Evolutionary conservation across 2,329 filamentous ascomycete genomes (phyloP).

Genomic region (Nannizzia gypsea): DNA sequence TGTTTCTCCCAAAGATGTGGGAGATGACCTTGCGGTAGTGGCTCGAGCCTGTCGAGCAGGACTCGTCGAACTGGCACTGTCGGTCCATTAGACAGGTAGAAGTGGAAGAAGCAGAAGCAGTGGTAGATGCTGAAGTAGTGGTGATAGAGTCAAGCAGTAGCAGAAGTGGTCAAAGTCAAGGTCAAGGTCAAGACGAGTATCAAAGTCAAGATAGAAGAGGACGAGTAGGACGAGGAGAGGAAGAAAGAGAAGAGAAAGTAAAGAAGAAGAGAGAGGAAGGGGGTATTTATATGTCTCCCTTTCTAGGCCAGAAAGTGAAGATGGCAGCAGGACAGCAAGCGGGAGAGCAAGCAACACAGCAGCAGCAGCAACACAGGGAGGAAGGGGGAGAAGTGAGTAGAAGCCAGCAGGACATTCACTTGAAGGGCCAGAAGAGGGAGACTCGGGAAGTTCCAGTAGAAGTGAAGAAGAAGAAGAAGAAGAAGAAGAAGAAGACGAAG

Average conservation of each 20-base stretch:
- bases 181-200: background rate
- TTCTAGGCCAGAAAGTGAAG: no score
- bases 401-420: no score
- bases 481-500: background rate
- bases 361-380: no score
- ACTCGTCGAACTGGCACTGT: conserved; percentile 15
- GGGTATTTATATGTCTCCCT: background rate
- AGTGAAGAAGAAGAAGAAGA: no score
- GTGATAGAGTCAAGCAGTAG: no score
- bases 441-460: no score
- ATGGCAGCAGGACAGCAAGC: no score
- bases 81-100: background rate
- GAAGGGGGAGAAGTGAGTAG: no score
- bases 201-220: background rate
- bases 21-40: conserved; percentile 63
- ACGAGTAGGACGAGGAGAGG: background rate
- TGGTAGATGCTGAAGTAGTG: background rate
- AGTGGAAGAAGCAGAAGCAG: background rate
- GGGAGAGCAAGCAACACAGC: no score
- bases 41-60: conserved; percentile 23
- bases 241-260: no score
- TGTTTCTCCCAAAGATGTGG: conserved; percentile 74
- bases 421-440: no score
- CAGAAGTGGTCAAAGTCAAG: no score
- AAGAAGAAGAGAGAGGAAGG: background rate